Evolutionary conservation across 1,139 yeast genomes (phyloP), one percentile per base, ranked within the genome.

Genomic region (Debaryomyces udenii): DNA sequence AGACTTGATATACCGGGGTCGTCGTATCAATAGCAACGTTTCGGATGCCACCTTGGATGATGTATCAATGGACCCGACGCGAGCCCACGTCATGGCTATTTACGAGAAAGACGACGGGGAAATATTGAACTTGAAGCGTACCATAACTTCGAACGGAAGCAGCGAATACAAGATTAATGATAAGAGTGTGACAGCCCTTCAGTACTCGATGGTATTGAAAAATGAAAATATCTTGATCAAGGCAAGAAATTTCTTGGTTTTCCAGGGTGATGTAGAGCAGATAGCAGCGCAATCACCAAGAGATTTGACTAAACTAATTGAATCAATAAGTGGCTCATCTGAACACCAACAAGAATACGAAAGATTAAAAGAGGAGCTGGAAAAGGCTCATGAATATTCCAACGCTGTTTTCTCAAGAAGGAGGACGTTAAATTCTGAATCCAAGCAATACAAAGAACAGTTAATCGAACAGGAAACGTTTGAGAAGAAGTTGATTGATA

Each of bases 191-290:
- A 72, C 86, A 4, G 83, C 85, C 3, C 65, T 74, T 32, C 84
- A 83, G 48, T 93, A 91, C 57, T 62, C 85, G 1, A 70, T 73
- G 38, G 72, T 81, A 2, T 72, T 94, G 55, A 87, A 86, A 50
- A 70, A 71, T n/a, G 96, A 91, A 57, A 87, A 88, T 54, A 90
- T 94, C 44, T 68, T 91, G 47, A 86, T 90, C 49, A 88, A 87
- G 57, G 97, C 97, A 2, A 79, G 91, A 55, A 91, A 94, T 61
- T 93, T 93, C 57, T 67, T 93, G 48, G 98, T 94, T 11, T 91
- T 93, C 59, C 99, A 93, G 67, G 99, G 99, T 42, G 98, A 93
- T 58, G 96, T 93, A 36, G 99, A 93, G 59, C 86, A 85, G 51
- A 83, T 93, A 39, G 99, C 99, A 0, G 78, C 96, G 2, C 96